These are phyloP conservation scores for Rhodotorula sp. DNA, from an alignment of 1,284 basidiomycete species.

Conservation along the genomic window DNA sequence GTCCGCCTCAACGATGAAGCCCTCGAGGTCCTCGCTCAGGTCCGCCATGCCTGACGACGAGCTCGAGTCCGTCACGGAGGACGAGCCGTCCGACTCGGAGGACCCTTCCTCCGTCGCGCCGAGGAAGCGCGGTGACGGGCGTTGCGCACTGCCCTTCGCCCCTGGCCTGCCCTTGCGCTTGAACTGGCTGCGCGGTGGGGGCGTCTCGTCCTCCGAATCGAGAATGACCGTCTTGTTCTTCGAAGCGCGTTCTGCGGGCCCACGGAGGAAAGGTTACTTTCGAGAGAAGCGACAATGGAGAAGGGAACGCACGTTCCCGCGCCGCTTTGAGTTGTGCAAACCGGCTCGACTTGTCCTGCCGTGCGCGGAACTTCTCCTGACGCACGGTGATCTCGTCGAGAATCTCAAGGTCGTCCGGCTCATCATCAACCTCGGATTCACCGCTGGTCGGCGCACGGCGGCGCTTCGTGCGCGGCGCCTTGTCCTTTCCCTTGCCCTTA, in stretches of 20 bases:
- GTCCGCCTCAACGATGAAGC: slow-evolving; percentile 10
- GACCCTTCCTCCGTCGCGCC: neutral
- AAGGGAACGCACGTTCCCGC: slow-evolving; percentile 3
- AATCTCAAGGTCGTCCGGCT: slow-evolving; percentile 29
- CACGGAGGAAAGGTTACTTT: neutral
- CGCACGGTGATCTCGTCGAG: slow-evolving; percentile 26
- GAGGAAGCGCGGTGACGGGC: neutral
- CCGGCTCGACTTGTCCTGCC: slow-evolving; percentile 5
- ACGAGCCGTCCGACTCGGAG: neutral
- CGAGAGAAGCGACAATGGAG: neutral
- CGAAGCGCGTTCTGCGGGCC: neutral
- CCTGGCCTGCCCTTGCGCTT: too few relatives aligned
- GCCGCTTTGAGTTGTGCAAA: slow-evolving; percentile 20
- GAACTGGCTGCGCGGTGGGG: neutral
- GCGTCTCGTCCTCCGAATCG: slow-evolving; percentile 19
- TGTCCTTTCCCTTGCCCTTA: neutral
- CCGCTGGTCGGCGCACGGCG: neutral
- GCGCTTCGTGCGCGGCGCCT: slow-evolving; percentile 1
- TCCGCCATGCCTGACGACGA: neutral
- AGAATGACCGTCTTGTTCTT: slow-evolving; percentile 8
- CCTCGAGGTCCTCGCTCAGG: slow-evolving; percentile 7
- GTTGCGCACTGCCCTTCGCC: neutral
- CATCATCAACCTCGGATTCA: slow-evolving; percentile 16
- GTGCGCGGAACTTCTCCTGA: slow-evolving; percentile 1
- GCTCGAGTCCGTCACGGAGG: neutral